Evolutionary conservation across 257 asterid species (phyloP).

Genomic region (Plantago ovata): DNA sequence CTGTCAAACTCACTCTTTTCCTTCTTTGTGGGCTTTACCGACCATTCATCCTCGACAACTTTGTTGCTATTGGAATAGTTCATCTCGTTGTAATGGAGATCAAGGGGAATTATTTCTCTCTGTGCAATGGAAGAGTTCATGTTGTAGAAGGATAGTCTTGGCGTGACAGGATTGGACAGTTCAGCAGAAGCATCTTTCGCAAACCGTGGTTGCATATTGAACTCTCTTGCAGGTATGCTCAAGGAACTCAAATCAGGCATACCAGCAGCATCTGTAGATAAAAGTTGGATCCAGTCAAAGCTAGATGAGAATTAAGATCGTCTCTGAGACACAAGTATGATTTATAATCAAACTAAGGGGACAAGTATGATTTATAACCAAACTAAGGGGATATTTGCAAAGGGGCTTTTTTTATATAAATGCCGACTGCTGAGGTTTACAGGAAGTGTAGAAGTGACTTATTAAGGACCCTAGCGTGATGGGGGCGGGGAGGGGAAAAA

Average conservation of each 20-base stretch:
- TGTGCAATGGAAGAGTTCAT: conserved; percentile 42
- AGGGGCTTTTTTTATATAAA: too few species aligned
- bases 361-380: too few species aligned
- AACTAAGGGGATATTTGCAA: too few species aligned
- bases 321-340: too few species aligned
- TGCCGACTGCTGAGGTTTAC: too few species aligned
- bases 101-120: conserved; percentile 29
- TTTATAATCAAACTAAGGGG: too few species aligned
- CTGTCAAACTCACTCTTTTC: conserved; percentile 50
- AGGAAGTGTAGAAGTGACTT: too few species aligned
- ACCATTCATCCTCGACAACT: conserved; percentile 78
- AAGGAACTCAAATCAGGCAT: conserved; percentile 42
- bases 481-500: too few species aligned
- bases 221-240: conserved; percentile 35
- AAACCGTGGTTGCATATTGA: conserved; percentile 28
- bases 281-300: conserved; percentile 8
- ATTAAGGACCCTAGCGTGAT: too few species aligned
- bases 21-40: conserved; percentile 65
- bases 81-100: conserved; percentile 36
- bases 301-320: not conserved
- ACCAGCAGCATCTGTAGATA: conserved; percentile 41
- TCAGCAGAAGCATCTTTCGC: conserved; percentile 34
- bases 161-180: conserved; percentile 32
- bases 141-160: conserved; percentile 48
- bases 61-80: conserved; percentile 31